Base-by-base conservation (phyloP, 306 rosid species). In the Cucumis hystrix region DNA sequence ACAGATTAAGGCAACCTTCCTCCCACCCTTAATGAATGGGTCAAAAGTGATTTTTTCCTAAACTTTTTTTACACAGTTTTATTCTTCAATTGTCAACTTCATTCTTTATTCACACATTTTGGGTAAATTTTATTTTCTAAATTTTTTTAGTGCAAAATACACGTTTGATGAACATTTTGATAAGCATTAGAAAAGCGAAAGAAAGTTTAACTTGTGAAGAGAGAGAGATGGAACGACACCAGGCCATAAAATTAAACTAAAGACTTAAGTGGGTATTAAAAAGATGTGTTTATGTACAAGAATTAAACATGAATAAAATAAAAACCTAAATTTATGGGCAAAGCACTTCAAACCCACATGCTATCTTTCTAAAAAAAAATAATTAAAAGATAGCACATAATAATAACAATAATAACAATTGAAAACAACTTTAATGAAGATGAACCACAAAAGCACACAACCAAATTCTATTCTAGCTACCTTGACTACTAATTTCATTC, bases 291-390 rank as follows among this genome's bases (percentile, higher is more conserved):
- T 55, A 49, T 71, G 58, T 47, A 70, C 75, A 70, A 70, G 39
- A 70, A 70, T 23, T 45, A 69, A 28, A 70, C 57, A 47, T 45
- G 8, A 70, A 70, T 70, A 23, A 70, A 52, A 52, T 15, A 15
- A 52, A 70, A 70, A 45, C 75, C 59, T 43, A 70, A 47, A 51
- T 23, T 13, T 45, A 70, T 47, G 75, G 75, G 33, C 23, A 70
- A 70, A 69, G 58, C 75, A 69, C 21, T 69, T 69, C 13, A 69
- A 13, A 45, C 75, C 39, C 57, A 69, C 75, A 45, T 69, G 75
- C 20, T 14, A 69, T 23, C 57, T 45, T 58, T 69, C 57, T 49
- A 20, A 4, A 21, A 69, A 69, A 21, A 69, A 68, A 52, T 6
- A 52, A 52, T 16, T 68, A 37, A 45, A 23, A 69, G 75, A 69